Base-by-base conservation (phyloP, 805 yeast genomes). In the Starmerella davenportii region DNA sequence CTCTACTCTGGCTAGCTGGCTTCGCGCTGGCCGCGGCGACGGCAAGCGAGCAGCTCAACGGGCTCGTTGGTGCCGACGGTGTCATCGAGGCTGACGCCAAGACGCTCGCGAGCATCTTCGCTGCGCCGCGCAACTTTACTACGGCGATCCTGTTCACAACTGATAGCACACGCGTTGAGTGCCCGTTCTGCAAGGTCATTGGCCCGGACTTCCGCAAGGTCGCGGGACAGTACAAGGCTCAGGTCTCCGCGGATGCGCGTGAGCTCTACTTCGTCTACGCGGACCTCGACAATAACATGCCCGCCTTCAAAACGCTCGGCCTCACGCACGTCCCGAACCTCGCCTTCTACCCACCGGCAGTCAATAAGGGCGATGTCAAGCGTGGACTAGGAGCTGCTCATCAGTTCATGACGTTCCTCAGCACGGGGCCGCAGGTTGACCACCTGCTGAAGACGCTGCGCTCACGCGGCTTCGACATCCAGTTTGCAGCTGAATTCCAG, bases 271-370 rank as follows among this genome's bases (percentile, higher is more conserved):
- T 87, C 56, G 79, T 80, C 15, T 60, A 66, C 32, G 74, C 92
- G 14, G 94, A 87, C 52, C 74, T 79, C 51, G 59, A 64, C 34
- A 71, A 71, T 35, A 65, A 74, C 14, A 67, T 66, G 49, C 59
- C 60, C 34, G 57, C 69, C 11, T 79, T 73, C 58, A 65, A 64
- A 48, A 55, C 62, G 14, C 61, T 77, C 48, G 54, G 67, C 25
- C 58, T 87, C 49, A 69, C 70, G 47, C 73, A 74, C 40, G 93
- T 87, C 21, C 98, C 98, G 23, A 74, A 79, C 52, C 52, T 84
- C 34, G 75, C 63, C 56, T 53, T 76, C 41, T 77, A 71, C 55
- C 79, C 85, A 17, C 63, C 72, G 11, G 53, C 54, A 1, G 56
- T 53, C 24, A 43, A 54, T 21, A 55, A 56, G 8, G 51, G 59